Evolutionary conservation across 1,284 basidiomycete species (phyloP).

Genomic region (Ganoderma sinense): DNA sequence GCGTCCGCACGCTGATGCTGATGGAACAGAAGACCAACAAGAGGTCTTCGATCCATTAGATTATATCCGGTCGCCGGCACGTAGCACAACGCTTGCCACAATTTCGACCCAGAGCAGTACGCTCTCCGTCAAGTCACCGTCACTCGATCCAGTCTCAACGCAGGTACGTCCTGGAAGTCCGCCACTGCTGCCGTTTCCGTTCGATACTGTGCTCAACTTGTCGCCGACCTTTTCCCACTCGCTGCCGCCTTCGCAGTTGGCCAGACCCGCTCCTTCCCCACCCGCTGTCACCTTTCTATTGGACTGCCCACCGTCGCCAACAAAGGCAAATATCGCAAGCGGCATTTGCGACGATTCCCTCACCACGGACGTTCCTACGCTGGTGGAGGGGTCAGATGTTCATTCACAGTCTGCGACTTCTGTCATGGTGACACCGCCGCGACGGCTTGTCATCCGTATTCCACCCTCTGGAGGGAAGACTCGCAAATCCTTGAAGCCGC

Average conservation of each 20-base stretch:
- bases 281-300: not conserved
- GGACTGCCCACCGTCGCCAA: not conserved
- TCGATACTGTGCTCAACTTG: constrained; percentile 10
- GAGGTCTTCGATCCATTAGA: constrained; percentile 10
- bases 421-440: not conserved
- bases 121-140: constrained; percentile 10
- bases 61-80: constrained; percentile 13
- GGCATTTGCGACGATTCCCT: not conserved
- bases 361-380: not conserved
- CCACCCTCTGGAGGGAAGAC: constrained; percentile 9
- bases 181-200: constrained; percentile 4
- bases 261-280: not conserved
- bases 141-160: constrained; percentile 8
- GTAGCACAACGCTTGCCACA: not conserved
- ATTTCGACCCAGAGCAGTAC: constrained; percentile 13
- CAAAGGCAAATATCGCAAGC: not conserved
- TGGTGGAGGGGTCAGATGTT: not conserved
- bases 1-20: not conserved
- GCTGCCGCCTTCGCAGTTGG: constrained; percentile 5
- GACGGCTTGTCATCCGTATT: constrained; percentile 19
- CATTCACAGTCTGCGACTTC: not conserved
- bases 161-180: constrained; percentile 20
- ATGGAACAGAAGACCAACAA: constrained; percentile 5
- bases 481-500: constrained; percentile 12
- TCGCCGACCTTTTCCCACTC: constrained; percentile 1